Evolutionary conservation across 1,284 basidiomycete genomes (phyloP), one percentile per base, ranked within the genome.

Genomic region (Moesziomyces globuligerus): DNA sequence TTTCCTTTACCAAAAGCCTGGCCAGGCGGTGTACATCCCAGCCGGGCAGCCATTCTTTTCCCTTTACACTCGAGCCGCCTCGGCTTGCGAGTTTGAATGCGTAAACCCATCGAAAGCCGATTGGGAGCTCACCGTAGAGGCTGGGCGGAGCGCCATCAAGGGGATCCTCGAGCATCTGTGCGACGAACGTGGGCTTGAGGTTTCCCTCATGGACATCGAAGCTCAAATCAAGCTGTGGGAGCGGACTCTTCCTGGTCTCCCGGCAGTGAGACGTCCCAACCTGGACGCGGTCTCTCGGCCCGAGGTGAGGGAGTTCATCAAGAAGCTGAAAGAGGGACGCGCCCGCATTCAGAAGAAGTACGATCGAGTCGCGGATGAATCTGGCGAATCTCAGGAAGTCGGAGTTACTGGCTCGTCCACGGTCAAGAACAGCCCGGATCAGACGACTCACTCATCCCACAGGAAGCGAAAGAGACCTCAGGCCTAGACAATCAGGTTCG

Each of bases 71-170:
- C 15, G 17, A 17, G 32, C 32, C 15, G 32, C 15, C 15, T 13
- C 32, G 15, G 5, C 5, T 7, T 34, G 2, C 13, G 32, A 17
- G 13, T n/a, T 4, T 17, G 32, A 34, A 17, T 34, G 32, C 32
- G 32, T 17, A 17, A 34, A 34, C 15, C 32, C 32, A 2, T 34
- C 32, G 7, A 34, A 34, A 17, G 7, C 6, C 1, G 32, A n/a
- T 34, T 34, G 32, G 32, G 32, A 34, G 32, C 32, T 34, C 32
- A 34, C 32, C n/a, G n/a, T n/a, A n/a, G n/a, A n/a, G n/a, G n/a
- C n/a, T n/a, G n/a, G n/a, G n/a, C n/a, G n/a, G n/a, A n/a, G n/a
- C n/a, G n/a, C n/a, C n/a, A n/a, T n/a, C n/a, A n/a, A n/a, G n/a
- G n/a, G n/a, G n/a, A n/a, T n/a, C n/a, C n/a, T 32, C 29, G 17